Evolutionary conservation across 148 eudicot species (phyloP), one percentile per base, ranked within the genome.

Genomic region (Bassia scoparia): DNA sequence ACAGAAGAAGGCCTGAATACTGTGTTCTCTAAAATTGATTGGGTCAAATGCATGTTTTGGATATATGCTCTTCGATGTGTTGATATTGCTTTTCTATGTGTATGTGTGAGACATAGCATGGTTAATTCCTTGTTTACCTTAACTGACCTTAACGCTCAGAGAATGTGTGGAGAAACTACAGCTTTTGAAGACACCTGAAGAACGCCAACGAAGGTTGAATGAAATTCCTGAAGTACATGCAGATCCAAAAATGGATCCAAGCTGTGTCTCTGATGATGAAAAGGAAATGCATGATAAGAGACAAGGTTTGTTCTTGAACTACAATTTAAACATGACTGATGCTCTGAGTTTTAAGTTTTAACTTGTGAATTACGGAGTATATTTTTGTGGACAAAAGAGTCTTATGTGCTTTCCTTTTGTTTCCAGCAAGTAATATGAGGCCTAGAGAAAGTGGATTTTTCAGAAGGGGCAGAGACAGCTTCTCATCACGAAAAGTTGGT

Each of bases 181-280:
- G 83, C 90, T 89, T 82, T 77, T 95, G 70, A 95, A 89, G 81
- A 90, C 92, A 62, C 97, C 97, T 33, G 97, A 95, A 71, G 99
- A 95, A 77, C 96, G 99, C 41, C 87, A 83, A 58, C 90, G 97
- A 20, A 95, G 97, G 79, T 80, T 95, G 68, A 90, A 95, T 66
- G 99, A 92, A 81, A 80, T 84, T 78, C 96, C 97, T 44, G 84
- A 84, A 73, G 87, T 95, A 70, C 97, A 90, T 74, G 89, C 90
- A 41, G 99, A 95, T 86, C 99, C 97, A 61, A 90, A 87, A 67
- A 95, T 95, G 99, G 99, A 92, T 84, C 99, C 97, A 43, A 85
- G 81, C 70, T 78, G 83, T 63, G 94, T 85, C 53, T 95, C 99
- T 73, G 99, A 90, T 53, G 85, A 90, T 67, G 86, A 85, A 69